Evolutionary conservation across 2,329 filamentous ascomycete species (phyloP).

Genomic region (Hymenoscyphus albidus): DNA sequence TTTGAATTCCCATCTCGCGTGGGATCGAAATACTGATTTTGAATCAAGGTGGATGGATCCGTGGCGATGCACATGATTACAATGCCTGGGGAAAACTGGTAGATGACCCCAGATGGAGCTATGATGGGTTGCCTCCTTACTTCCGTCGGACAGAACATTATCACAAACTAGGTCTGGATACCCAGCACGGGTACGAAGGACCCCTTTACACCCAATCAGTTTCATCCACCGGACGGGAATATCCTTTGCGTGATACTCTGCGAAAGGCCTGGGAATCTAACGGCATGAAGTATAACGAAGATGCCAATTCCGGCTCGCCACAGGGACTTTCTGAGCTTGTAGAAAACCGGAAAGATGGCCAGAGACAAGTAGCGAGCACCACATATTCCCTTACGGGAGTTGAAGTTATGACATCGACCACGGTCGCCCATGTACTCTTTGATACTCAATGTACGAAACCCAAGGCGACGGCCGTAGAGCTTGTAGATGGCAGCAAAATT

Average conservation of each 20-base stretch:
- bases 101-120: slow-evolving; percentile 32
- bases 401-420: slow-evolving; percentile 28
- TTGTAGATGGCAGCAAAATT: slow-evolving; percentile 19
- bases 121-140: not conserved
- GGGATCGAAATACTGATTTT: too few relatives aligned
- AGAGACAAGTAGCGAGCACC: slow-evolving; percentile 32
- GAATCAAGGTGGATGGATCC: slow-evolving; percentile 38
- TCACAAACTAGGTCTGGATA: not conserved
- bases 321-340: not conserved
- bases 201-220: not conserved
- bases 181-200: not conserved
- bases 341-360: not conserved
- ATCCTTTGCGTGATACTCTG: not conserved
- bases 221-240: not conserved
- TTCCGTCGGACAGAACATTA: not conserved
- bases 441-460: not conserved
- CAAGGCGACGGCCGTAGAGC: not conserved
- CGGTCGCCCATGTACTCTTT: slow-evolving; percentile 24
- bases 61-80: slow-evolving; percentile 43
- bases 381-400: slow-evolving; percentile 30
- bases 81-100: slow-evolving; percentile 42
- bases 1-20: too few relatives aligned
- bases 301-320: not conserved
- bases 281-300: not conserved
- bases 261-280: not conserved